Conservation (phyloP, 163 green algal genomes). For the Chlamydomonas reinhardtii region DNA sequence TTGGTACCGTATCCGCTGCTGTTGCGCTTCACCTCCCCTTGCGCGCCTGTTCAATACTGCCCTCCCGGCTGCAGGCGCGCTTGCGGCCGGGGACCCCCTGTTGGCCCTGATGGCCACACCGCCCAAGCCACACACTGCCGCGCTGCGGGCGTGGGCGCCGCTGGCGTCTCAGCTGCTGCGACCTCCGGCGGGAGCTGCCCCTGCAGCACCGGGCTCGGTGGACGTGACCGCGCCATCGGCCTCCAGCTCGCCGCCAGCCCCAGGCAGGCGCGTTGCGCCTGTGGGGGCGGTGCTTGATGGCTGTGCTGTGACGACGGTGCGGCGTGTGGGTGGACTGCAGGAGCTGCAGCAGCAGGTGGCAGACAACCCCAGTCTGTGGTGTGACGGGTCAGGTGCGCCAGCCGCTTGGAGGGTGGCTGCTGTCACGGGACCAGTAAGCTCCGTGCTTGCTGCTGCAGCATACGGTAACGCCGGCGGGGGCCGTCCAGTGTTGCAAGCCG, state of each 20-base stretch:
- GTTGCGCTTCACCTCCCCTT: too few species aligned
- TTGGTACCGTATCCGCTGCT: too few species aligned
- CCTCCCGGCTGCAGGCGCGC: neutral
- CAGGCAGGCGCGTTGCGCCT: neutral
- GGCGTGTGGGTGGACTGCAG: constrained; percentile 10
- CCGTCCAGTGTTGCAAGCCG: too few species aligned
- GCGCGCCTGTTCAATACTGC: too few species aligned
- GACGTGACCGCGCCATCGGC: neutral
- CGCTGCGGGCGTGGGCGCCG: constrained; percentile 15
- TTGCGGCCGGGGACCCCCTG: neutral
- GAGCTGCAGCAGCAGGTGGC: constrained; percentile 51
- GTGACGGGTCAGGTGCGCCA: constrained; percentile 59
- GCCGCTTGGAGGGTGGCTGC: too few species aligned
- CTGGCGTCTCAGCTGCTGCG: neutral
- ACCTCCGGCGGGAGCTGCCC: neutral
- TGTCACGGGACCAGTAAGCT: too few species aligned
- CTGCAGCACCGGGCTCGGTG: too few species aligned
- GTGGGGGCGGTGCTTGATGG: neutral
- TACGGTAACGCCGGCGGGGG: too few species aligned
- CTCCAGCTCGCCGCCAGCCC: neutral
- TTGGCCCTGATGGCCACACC: neutral
- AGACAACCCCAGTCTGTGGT: constrained; percentile 51
- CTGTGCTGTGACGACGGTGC: neutral
- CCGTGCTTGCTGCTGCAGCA: too few species aligned
- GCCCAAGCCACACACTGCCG: constrained; percentile 14